Evolutionary conservation across 768 basidiomycete genomes (phyloP).

Genomic region (Pulveroboletus sp.): DNA sequence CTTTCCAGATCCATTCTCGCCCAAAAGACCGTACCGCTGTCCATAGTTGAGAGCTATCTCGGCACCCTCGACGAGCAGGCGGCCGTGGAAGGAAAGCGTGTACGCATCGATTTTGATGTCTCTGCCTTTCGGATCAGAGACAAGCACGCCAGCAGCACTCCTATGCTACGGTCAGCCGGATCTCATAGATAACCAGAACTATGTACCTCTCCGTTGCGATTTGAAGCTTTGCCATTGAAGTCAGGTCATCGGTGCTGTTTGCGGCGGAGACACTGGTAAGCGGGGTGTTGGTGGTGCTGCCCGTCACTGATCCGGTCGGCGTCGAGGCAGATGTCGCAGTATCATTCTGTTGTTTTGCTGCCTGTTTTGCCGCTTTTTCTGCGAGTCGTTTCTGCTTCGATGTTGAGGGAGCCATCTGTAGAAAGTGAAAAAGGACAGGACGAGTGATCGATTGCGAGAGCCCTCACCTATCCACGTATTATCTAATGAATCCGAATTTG

Average conservation of each 20-base stretch:
- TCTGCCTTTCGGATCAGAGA: constrained; percentile 86
- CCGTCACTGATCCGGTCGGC: constrained; percentile 62
- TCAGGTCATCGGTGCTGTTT: constrained; percentile 74
- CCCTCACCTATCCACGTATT: constrained; percentile 10
- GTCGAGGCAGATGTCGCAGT: constrained; percentile 48
- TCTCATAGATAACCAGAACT: no score
- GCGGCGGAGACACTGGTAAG: constrained; percentile 78
- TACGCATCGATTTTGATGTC: constrained; percentile 97
- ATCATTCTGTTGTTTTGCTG: constrained; percentile 47
- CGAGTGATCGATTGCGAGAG: constrained; percentile 24
- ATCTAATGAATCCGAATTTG: constrained; percentile 22
- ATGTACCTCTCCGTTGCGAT: constrained; percentile 84
- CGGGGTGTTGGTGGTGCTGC: constrained; percentile 68
- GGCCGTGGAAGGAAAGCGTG: constrained; percentile 96
- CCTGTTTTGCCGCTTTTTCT: constrained; percentile 86
- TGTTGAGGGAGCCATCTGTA: constrained; percentile 66
- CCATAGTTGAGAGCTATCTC: constrained; percentile 84
- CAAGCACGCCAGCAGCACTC: constrained; percentile 87
- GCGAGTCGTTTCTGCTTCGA: constrained; percentile 93
- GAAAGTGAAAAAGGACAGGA: constrained; percentile 10
- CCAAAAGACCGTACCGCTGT: constrained; percentile 90
- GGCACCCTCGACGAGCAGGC: constrained; percentile 63
- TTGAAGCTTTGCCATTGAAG: constrained; percentile 82
- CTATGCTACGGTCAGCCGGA: constrained; percentile 36
- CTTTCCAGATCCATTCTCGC: constrained; percentile 99